Conservation (phyloP, 352 stramenopile species). For the Globisporangium megalacanthum region DNA sequence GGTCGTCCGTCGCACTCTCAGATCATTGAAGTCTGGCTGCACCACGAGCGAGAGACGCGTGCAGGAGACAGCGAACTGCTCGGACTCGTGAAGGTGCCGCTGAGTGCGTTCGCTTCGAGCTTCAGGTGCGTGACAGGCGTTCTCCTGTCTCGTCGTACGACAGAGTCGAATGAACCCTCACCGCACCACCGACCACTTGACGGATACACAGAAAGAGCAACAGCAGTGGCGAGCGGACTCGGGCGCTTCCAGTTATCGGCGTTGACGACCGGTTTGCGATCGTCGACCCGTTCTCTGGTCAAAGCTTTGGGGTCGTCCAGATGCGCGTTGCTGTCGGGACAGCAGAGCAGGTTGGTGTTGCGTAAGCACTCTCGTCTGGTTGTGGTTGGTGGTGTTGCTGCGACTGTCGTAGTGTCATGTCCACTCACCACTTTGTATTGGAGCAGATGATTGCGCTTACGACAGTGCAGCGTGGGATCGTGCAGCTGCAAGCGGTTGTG, state of each 20-base stretch:
- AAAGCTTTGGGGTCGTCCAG: conserved; percentile 25
- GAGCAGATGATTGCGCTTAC: conserved; percentile 27
- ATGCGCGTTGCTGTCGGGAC: conserved; percentile 37
- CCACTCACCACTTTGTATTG: not conserved
- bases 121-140: conserved; percentile 20
- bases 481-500: conserved; percentile 29
- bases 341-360: conserved; percentile 36
- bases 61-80: conserved; percentile 18
- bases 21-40: conserved; percentile 39
- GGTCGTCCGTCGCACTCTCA: conserved; percentile 5
- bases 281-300: conserved; percentile 37
- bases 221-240: conserved; percentile 2
- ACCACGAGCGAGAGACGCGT: conserved; percentile 7
- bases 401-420: not conserved
- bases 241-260: conserved; percentile 20
- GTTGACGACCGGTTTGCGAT: conserved; percentile 30
- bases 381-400: not conserved
- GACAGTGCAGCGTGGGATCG: conserved; percentile 19
- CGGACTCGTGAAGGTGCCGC: conserved; percentile 29
- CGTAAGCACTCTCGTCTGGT: not conserved
- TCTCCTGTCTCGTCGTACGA: not conserved
- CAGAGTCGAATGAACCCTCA: too few species aligned
- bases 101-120: conserved; percentile 15
- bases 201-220: conserved; percentile 3
- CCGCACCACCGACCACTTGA: too few species aligned